Evolutionary conservation across 371 early-diverging fungal species (phyloP), one percentile per base, ranked within the genome.

Genomic region (Funneliformis caledonium): DNA sequence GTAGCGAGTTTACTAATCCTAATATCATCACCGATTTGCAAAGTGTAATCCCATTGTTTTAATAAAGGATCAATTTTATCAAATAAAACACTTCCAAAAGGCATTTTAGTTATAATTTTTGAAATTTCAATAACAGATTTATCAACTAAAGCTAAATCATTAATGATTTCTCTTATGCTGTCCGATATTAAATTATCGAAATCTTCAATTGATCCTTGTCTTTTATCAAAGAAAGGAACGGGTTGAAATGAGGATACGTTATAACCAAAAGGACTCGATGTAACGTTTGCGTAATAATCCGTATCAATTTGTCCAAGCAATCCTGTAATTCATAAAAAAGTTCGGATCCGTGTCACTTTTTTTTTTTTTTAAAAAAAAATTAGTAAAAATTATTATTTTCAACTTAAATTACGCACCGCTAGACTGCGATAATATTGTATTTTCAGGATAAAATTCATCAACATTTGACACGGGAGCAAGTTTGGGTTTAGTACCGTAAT

Each of bases 21-120:
- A 26, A 68, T 52, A 82, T 92, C 92, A 11, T 80, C 82, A 31
- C 94, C 94, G 73, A 89, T 77, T 61, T 88, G 88, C 19, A 93
- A 69, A 4, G 88, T 89, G 78, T 87, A 89, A 8, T 82, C 81
- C 92, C 84, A 92, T 81, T 33, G 81, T 80, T 65, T 86, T 83
- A 56, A 84, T 77, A 19, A 86, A 37, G 4, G 76, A 43, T 47
- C 83, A 81, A 22, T 85, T 85, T 42, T 85, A 72, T 80, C 77
- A 81, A 75, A 69, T 75, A 80, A 67, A 76, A 10, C 77, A 78
- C 14, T 82, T 79, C 64, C 83, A 76, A 61, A 82, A 64, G 72
- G 83, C 80, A 56, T 72, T 81, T 37, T 85, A 42, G 8, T 83
- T 80, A 43, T 82, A 16, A 79, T 89, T 86, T 81, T 86, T 75